These are phyloP conservation scores for Tetrahymena elliotti DNA, from an alignment of 73 alveolate genomes.

Conservation along the genomic window DNA sequence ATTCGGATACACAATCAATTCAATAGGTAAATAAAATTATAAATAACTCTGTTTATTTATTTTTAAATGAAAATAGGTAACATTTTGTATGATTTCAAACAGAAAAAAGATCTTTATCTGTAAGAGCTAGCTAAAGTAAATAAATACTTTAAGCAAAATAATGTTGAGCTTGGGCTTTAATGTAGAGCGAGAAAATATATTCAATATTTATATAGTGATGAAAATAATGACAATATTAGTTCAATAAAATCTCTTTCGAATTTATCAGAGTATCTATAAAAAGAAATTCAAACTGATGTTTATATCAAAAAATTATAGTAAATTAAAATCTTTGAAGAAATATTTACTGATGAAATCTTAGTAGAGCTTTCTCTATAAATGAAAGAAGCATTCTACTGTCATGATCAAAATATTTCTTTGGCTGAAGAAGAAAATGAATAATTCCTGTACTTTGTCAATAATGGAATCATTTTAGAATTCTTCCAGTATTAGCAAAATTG, in stretches of 20 bases:
- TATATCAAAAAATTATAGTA: not conserved
- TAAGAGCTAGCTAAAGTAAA: not conserved
- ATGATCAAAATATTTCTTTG: not conserved
- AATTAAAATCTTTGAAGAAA: not conserved
- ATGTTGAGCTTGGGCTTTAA: not conserved
- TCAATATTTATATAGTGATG: not conserved
- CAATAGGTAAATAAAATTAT: not conserved
- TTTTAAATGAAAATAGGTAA: not conserved
- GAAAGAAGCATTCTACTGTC: not conserved
- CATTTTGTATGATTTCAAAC: not conserved
- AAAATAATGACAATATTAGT: not conserved
- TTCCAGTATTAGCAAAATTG: not conserved
- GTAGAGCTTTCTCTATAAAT: not conserved
- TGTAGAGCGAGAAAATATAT: not conserved
- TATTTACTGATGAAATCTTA: not conserved
- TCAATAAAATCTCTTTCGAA: not conserved
- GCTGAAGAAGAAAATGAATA: not conserved
- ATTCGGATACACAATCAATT: not conserved
- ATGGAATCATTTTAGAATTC: not conserved
- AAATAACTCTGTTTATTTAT: not conserved
- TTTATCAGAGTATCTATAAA: not conserved
- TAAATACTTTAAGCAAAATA: not conserved
- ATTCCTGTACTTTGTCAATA: not conserved
- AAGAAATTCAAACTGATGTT: not conserved
- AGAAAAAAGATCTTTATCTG: not conserved